Evolutionary conservation across 176 grass and related monocot genomes (phyloP).

Genomic region (Eleusine indica): DNA sequence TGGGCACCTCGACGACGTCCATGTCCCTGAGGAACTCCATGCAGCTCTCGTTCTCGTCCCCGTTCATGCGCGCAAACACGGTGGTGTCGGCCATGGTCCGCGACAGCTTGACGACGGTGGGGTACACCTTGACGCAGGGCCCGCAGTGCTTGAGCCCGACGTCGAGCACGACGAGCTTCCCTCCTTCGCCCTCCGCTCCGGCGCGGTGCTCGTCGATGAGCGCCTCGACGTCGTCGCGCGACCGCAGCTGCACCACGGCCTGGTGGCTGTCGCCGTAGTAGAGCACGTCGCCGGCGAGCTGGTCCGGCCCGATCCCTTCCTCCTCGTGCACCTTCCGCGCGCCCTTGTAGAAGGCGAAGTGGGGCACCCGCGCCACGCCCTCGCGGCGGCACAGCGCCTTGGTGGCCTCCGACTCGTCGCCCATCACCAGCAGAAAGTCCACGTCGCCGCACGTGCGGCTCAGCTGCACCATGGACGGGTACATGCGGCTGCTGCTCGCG

Average conservation of each 20-base stretch:
- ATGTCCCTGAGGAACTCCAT: constrained; percentile 86
- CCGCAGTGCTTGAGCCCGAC: constrained; percentile 95
- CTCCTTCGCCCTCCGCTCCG: not conserved
- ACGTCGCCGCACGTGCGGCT: constrained; percentile 92
- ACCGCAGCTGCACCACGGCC: constrained; percentile 79
- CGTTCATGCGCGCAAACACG: constrained; percentile 94
- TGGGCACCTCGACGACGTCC: constrained; percentile 88
- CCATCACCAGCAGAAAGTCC: constrained; percentile 89
- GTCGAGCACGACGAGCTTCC: constrained; percentile 90
- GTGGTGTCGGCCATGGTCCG: constrained; percentile 67
- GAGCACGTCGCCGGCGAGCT: constrained; percentile 72
- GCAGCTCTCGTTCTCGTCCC: constrained; percentile 96
- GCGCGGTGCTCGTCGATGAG: constrained; percentile 63
- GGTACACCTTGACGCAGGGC: constrained; percentile 97
- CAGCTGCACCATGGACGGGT: constrained; percentile 82
- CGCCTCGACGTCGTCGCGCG: constrained; percentile 61
- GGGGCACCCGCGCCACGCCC: constrained; percentile 67
- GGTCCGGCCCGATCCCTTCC: constrained; percentile 82
- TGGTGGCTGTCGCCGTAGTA: constrained; percentile 95
- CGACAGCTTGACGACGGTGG: constrained; percentile 85
- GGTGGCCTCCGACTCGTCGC: constrained; percentile 88
- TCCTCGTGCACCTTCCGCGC: constrained; percentile 89
- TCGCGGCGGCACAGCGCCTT: constrained; percentile 64
- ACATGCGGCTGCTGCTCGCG: constrained; percentile 67
- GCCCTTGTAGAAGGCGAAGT: constrained; percentile 95